These are phyloP conservation scores for Fonsecaea erecta DNA, from an alignment of 2,329 filamentous ascomycete species.

Conservation along the genomic window DNA sequence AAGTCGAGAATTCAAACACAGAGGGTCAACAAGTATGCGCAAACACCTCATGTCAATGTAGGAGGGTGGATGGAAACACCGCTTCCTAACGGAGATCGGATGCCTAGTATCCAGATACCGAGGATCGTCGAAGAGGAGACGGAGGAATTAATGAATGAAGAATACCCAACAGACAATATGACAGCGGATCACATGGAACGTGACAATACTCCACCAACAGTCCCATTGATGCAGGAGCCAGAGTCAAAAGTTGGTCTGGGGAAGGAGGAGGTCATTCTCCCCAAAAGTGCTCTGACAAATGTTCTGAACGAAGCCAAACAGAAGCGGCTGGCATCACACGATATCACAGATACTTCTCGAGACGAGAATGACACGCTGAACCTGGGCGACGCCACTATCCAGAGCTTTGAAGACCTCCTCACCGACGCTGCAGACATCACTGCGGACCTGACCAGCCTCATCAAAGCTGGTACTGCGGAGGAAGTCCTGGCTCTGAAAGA, in stretches of 20 bases:
- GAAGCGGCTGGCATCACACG: slow-evolving; percentile 21
- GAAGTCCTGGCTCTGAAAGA: slow-evolving; percentile 24
- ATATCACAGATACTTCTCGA: slow-evolving; percentile 19
- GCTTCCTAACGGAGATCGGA: slow-evolving; percentile 20
- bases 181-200: background rate
- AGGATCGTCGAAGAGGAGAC: slow-evolving; percentile 36
- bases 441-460: slow-evolving; percentile 34
- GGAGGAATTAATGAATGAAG: slow-evolving; percentile 34
- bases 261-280: slow-evolving; percentile 45
- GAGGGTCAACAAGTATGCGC: slow-evolving; percentile 26
- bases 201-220: background rate
- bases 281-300: slow-evolving; percentile 49
- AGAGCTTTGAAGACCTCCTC: slow-evolving; percentile 51
- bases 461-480: slow-evolving; percentile 42
- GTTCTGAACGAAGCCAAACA: slow-evolving; percentile 49
- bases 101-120: slow-evolving; percentile 23
- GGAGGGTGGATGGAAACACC: slow-evolving; percentile 39
- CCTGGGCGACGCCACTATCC: slow-evolving; percentile 52
- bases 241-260: slow-evolving; percentile 31
- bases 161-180: slow-evolving; percentile 1
- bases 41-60: slow-evolving; percentile 38
- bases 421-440: slow-evolving; percentile 35
- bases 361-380: slow-evolving; percentile 41
- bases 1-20: slow-evolving; percentile 30
- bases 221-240: slow-evolving; percentile 5